phyloP scores from a whole-genome alignment of 1,284 basidiomycete genomes.

The Ceratobasidium sp. region DNA sequence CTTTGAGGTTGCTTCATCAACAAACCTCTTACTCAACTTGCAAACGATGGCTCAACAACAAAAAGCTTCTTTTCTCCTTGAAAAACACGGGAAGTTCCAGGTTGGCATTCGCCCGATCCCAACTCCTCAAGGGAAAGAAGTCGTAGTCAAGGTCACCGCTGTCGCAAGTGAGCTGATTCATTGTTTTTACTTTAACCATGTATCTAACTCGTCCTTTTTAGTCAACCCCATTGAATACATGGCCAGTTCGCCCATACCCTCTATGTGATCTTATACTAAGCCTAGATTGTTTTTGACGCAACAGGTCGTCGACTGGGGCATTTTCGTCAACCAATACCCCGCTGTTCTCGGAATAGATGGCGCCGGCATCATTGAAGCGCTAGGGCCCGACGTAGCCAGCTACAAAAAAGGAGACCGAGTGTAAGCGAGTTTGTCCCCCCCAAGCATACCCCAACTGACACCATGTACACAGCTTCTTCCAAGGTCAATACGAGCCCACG shows the following conservation, averaged over 20 bases:
- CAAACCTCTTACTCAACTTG: neutral
- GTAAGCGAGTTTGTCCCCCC: neutral
- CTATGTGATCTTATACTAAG: too few species aligned
- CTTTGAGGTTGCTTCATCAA: too few species aligned
- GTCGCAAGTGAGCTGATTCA: conserved; percentile 42
- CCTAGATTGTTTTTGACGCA: too few species aligned
- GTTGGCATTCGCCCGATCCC: conserved; percentile 55
- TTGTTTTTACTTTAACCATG: neutral
- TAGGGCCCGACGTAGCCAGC: conserved; percentile 2
- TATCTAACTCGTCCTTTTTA: neutral
- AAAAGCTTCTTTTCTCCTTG: conserved; percentile 53
- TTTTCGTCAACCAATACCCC: neutral
- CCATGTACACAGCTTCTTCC: conserved; percentile 1
- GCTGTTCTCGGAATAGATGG: conserved; percentile 37
- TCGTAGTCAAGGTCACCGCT: conserved; percentile 62
- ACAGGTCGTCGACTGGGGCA: neutral
- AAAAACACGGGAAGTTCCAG: conserved; percentile 51
- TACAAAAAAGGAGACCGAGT: conserved; percentile 33
- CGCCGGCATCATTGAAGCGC: conserved; percentile 2
- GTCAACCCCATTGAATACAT: conserved; percentile 14
- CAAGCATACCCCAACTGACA: too few species aligned
- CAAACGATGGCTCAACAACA: conserved; percentile 10
- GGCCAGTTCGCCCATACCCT: neutral
- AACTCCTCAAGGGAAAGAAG: conserved; percentile 59
- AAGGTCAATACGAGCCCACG: conserved; percentile 15